Conservation (phyloP, 1,139 yeast genomes). For the Lodderomyces theae region DNA sequence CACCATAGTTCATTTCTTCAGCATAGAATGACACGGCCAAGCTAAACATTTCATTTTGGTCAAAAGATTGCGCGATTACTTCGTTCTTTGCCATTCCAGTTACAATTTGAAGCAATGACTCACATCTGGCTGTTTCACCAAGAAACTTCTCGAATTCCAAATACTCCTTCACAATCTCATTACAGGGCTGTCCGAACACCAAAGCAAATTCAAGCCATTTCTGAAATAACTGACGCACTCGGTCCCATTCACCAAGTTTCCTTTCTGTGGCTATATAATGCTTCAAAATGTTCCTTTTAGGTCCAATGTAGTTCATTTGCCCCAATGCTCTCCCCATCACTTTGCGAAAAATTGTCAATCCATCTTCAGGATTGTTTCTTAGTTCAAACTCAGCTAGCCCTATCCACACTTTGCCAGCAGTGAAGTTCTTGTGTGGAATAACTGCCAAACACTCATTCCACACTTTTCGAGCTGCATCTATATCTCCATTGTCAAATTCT, state of each 20-base stretch:
- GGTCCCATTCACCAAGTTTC: constrained; percentile 66
- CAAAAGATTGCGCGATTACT: constrained; percentile 13
- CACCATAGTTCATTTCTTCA: constrained; percentile 55
- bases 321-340: constrained; percentile 76
- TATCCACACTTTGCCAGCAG: constrained; percentile 76
- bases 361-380: constrained; percentile 42
- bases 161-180: constrained; percentile 41
- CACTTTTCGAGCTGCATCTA: constrained; percentile 45
- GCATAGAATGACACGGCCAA: constrained; percentile 57
- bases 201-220: constrained; percentile 54
- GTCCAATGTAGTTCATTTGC: constrained; percentile 33
- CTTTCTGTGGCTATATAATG: constrained; percentile 62
- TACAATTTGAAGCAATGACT: constrained; percentile 39
- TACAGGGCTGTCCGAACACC: constrained; percentile 39
- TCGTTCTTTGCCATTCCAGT: constrained; percentile 38
- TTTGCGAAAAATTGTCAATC: constrained; percentile 56
- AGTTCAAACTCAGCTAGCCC: constrained; percentile 71
- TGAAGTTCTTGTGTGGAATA: constrained; percentile 58
- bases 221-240: constrained; percentile 72
- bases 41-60: constrained; percentile 36
- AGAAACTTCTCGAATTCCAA: constrained; percentile 65
- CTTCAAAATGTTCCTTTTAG: constrained; percentile 58
- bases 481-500: constrained; percentile 49
- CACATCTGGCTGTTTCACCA: constrained; percentile 69
- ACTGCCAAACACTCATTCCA: constrained; percentile 50